Conservation (phyloP, 345 rosid species). For the Eucalyptus melliodora region DNA sequence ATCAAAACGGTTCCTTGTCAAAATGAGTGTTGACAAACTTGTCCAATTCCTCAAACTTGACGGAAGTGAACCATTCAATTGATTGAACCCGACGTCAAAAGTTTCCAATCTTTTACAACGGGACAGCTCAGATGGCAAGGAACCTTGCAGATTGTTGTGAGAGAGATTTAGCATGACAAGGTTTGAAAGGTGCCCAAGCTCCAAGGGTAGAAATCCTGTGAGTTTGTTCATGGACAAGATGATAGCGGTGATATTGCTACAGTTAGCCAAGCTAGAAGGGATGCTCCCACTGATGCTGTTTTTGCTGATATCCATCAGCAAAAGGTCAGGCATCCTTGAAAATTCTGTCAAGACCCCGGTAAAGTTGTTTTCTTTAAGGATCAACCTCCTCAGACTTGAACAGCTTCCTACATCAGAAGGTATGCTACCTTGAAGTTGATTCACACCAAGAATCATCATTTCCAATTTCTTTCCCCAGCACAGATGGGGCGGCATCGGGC, state of each 20-base stretch:
- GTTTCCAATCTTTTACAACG: constrained; percentile 16
- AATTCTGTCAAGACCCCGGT: constrained; percentile 55
- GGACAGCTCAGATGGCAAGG: constrained; percentile 54
- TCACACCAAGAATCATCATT: constrained; percentile 39
- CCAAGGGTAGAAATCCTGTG: constrained; percentile 37
- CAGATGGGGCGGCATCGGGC: constrained; percentile 59
- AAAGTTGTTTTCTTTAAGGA: constrained; percentile 36
- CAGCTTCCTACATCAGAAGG: constrained; percentile 49
- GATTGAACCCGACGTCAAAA: constrained; percentile 60
- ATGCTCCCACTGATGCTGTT: constrained; percentile 52
- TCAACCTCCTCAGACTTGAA: constrained; percentile 45
- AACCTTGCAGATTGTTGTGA: constrained; percentile 38
- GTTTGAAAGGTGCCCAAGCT: constrained; percentile 37
- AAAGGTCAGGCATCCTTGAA: constrained; percentile 26
- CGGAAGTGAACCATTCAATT: constrained; percentile 47
- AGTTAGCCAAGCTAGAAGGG: constrained; percentile 42
- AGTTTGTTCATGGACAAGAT: constrained; percentile 53
- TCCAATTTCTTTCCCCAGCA: constrained; percentile 41
- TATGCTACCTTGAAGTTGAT: constrained; percentile 47
- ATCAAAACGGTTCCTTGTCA: constrained; percentile 41
- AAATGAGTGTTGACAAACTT: constrained; percentile 31
- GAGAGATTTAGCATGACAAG: constrained; percentile 45
- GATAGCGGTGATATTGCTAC: constrained; percentile 28
- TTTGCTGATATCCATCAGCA: constrained; percentile 32
- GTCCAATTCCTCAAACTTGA: constrained; percentile 33